Conservation (phyloP, 176 grass and related monocot genomes). For the Miscanthus lutarioriparius region DNA sequence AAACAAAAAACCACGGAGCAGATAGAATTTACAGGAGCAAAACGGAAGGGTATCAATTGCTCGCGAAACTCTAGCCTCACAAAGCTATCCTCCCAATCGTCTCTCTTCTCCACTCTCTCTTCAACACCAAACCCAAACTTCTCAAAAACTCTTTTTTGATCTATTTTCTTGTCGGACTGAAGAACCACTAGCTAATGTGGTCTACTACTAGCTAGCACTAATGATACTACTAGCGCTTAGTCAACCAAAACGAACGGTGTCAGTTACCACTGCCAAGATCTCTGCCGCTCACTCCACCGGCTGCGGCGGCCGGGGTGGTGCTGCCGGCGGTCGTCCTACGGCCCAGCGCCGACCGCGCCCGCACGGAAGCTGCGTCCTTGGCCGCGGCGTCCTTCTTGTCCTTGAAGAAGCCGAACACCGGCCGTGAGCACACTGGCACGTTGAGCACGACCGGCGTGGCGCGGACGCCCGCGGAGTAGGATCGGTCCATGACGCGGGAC, state of each 20-base stretch:
- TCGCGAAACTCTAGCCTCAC: constrained; percentile 29
- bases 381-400: constrained; percentile 58
- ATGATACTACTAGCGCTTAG: constrained; percentile 1
- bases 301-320: too few species aligned
- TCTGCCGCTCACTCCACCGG: constrained; percentile 10
- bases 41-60: constrained; percentile 28
- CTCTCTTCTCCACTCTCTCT: background rate
- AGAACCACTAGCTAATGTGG: background rate
- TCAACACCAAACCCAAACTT: background rate
- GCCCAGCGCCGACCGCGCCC: constrained; percentile 36
- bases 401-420: constrained; percentile 79
- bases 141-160: constrained; percentile 28
- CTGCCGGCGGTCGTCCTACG: background rate
- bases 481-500: constrained; percentile 77
- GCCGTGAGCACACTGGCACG: constrained; percentile 80
- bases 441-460: constrained; percentile 73
- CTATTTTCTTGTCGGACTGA: constrained; percentile 10
- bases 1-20: background rate
- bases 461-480: constrained; percentile 76
- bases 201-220: background rate
- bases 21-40: constrained; percentile 45
- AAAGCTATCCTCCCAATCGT: background rate
- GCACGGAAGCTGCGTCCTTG: constrained; percentile 14
- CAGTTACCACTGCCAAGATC: constrained; percentile 27
- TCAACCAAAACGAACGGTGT: constrained; percentile 27